phyloP scores from a whole-genome alignment of 345 rosid genomes.

The Durio zibethinus region DNA sequence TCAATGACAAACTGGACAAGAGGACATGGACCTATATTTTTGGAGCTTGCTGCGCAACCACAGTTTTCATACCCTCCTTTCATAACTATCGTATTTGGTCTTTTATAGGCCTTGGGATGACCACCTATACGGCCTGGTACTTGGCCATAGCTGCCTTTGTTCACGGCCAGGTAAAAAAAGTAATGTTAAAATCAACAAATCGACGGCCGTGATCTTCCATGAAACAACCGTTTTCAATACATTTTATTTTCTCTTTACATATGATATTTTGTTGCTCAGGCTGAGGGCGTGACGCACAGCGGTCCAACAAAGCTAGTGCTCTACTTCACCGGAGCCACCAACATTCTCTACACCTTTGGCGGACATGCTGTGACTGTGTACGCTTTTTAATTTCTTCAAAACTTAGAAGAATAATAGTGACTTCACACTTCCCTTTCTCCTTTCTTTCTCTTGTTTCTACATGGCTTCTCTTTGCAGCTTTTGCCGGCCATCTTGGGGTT shows the following conservation, averaged over 20 bases:
- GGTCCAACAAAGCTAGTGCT: constrained; percentile 83
- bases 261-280: constrained; percentile 26
- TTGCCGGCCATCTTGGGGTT: constrained; percentile 62
- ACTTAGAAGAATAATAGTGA: neutral
- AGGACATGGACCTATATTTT: constrained; percentile 99
- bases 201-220: neutral
- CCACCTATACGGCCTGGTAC: constrained; percentile 99
- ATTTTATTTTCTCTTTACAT: neutral
- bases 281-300: constrained; percentile 59
- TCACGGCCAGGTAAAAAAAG: constrained; percentile 70
- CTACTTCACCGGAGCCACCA: constrained; percentile 99
- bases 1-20: constrained; percentile 92
- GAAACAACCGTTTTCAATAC: neutral
- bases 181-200: neutral
- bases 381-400: constrained; percentile 22
- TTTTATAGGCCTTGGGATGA: constrained; percentile 96
- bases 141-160: constrained; percentile 67
- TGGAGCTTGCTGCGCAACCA: constrained; percentile 99
- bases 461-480: constrained; percentile 86
- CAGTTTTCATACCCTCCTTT: constrained; percentile 95
- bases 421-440: neutral
- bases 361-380: constrained; percentile 99
- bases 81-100: constrained; percentile 99
- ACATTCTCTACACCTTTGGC: constrained; percentile 93
- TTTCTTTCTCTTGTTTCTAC: constrained; percentile 37